Conservation (phyloP, 2,329 filamentous ascomycete species). For the Diaporthe amygdali region DNA sequence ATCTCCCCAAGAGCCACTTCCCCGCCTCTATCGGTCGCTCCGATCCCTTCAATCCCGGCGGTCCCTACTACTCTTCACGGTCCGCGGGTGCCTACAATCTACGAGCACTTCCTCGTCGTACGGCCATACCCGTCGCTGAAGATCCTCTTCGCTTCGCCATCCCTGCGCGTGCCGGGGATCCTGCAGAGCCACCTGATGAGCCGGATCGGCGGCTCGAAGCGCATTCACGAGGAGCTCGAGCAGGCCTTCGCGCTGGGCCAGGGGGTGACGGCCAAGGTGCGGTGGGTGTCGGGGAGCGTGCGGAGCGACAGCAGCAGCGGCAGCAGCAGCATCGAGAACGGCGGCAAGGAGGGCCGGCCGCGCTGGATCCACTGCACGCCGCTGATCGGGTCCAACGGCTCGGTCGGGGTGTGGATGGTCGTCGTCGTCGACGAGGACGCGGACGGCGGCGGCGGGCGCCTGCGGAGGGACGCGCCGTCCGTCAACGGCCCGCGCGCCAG, state of each 20-base stretch:
- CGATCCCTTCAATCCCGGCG: neutral
- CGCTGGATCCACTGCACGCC: constrained; percentile 83
- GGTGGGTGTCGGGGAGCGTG: constrained; percentile 61
- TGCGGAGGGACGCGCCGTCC: neutral
- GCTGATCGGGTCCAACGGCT: constrained; percentile 67
- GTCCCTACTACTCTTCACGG: neutral
- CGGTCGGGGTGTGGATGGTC: constrained; percentile 80
- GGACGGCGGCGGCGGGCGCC: neutral
- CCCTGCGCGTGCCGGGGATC: constrained; percentile 70
- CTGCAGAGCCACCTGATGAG: constrained; percentile 64
- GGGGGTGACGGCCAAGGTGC: constrained; percentile 76
- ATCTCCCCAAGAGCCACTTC: neutral
- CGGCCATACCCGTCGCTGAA: constrained; percentile 69
- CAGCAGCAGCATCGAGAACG: neutral
- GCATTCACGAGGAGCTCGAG: constrained; percentile 53
- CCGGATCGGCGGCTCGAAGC: constrained; percentile 55
- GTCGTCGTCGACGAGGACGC: constrained; percentile 71
- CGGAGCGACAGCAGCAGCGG: constrained; percentile 6
- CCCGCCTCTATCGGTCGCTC: neutral
- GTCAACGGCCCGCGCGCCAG: neutral
- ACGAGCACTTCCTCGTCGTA: constrained; percentile 67
- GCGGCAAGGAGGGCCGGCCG: constrained; percentile 56
- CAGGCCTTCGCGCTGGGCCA: constrained; percentile 70
- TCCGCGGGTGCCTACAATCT: constrained; percentile 40
- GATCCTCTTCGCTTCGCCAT: constrained; percentile 72